Evolutionary conservation across 177 flowering plant species (phyloP), one percentile per base, ranked within the genome.

Genomic region (Telopea speciosissima): DNA sequence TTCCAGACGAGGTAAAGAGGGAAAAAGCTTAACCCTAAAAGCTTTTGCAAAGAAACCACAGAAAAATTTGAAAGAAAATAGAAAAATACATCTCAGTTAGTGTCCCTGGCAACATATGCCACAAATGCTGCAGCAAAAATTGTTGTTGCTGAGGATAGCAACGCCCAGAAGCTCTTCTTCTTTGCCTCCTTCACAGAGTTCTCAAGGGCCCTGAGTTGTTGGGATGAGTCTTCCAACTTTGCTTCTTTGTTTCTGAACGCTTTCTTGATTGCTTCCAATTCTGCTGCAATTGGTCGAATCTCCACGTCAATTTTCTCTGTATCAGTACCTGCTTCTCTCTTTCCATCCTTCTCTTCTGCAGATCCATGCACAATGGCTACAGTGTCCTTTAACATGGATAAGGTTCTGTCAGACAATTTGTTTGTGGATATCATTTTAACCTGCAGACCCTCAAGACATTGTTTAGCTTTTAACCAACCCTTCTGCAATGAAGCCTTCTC

Each of bases 401-500:
- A 66, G 21, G 84, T 76, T 42, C 58, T 66, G 54, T 75, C 78
- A 0, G 79, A 77, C 8, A 71, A 69, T 8, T 70, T 49, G 23
- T 71, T 75, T 5, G 78, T 72, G 9, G 79, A 72, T 74, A 84
- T 83, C 31, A 78, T 31, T 71, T 78, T 83, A 22, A 49, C 71
- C 70, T 69, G 75, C 77, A 85, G 36, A 24, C 78, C 81, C 63
- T 78, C 72, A 16, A 75, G 52, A 45, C 67, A 67, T 10, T 67
- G 72, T 72, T 76, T 75, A 21, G 81, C 77, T 66, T 82, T 79
- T 0, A 0, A 23, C 52, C 82, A 72, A 16, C 49, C 66, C 22
- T 67, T 83, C 73, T 87, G 72, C 52, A 76, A 23, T 1, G 45
- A 56, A 26, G 68, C 74, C 21, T 81, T 84, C 16, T 86, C 85